Evolutionary conservation across 768 basidiomycete species (phyloP), one percentile per base, ranked within the genome.

Genomic region (Lentinula guzmanii): DNA sequence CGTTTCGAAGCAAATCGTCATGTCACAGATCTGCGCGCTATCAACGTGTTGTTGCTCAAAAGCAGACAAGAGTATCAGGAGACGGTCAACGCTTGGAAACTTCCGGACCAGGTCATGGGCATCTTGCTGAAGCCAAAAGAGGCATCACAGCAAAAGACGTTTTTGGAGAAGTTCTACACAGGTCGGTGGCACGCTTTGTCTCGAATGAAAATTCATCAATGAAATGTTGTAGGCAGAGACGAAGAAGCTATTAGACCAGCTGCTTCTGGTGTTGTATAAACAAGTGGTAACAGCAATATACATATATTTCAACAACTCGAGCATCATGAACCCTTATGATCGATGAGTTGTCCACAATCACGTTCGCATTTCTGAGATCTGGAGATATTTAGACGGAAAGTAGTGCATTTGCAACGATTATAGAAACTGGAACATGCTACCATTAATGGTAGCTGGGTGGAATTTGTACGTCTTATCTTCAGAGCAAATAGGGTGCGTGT

Each of bases 21-120:
- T 67, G 86, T 97, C 42, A 85, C 87, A 50, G 93, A 98, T 76
- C 75, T 83, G 31, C 84, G 86, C 60, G 85, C 90, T 24, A 85
- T 98, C 70, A 94, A 99, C 71, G 77, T 96, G 50, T 79, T 98
- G 67, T 70, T 97, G 43, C 81, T 89, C 70, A 98, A 98, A 79
- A 81, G 84, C 57, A 79, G 86, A 64, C 89, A 86, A 76, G 94
- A 98, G 66, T 92, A 86, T 69, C 96, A 98, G 79, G 96, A 98
- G 80, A 89, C 89, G 57, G 79, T 97, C 80, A 98, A 98, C 70
- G 84, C 83, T 67, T 98, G 95, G 95, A 95, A 95, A 70, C 90
- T 91, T 77, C 82, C 79, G 46, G 89, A 92, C 63, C 91, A 94
- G 69, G 77, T 94, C 34, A 74, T 86, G 72, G 91, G 90, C 2